Evolutionary conservation across 306 rosid species (phyloP).

Genomic region (Hippophae gyantsensis): DNA sequence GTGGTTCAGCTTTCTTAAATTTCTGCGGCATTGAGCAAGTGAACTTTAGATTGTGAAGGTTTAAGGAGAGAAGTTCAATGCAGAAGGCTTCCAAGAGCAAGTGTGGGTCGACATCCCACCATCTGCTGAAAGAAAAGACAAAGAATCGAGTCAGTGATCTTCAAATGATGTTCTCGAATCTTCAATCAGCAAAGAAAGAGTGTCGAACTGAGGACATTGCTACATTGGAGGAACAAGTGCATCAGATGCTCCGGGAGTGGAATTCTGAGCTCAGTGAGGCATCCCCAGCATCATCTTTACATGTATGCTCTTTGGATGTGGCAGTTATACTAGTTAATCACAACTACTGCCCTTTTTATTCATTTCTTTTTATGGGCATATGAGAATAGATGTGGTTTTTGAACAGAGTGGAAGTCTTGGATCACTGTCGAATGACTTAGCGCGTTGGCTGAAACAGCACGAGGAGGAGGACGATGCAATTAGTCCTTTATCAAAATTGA

Average conservation of each 20-base stretch:
- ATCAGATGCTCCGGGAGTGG: conserved; percentile 99
- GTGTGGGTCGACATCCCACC: conserved; percentile 87
- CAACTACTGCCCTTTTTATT: too few species aligned
- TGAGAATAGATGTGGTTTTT: too few species aligned
- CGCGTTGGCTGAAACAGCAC: conserved; percentile 71
- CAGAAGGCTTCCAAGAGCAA: conserved; percentile 78
- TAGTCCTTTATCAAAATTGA: conserved; percentile 52
- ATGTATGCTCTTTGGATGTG: conserved; percentile 39
- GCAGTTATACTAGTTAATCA: conserved; percentile 27
- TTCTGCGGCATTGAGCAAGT: too few species aligned
- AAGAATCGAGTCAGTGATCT: conserved; percentile 93
- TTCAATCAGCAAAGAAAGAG: conserved; percentile 94
- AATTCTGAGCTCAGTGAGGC: conserved; percentile 93
- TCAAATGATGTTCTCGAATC: conserved; percentile 72
- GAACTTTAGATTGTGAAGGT: too few species aligned
- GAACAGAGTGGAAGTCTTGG: conserved; percentile 85
- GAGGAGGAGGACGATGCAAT: conserved; percentile 99
- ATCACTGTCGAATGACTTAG: conserved; percentile 85
- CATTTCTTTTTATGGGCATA: too few species aligned
- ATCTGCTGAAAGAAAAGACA: conserved; percentile 86
- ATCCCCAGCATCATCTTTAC: conserved; percentile 90
- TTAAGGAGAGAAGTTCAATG: conserved; percentile 22
- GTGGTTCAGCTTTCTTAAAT: too few species aligned
- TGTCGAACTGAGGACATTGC: conserved; percentile 70
- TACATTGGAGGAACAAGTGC: conserved; percentile 89